A percentile compares a stretch with the other conserved stretches of the same genome.
Evolutionary conservation across 306 rosid genomes (phyloP).

Genomic region (Casuarina cunninghamiana): DNA sequence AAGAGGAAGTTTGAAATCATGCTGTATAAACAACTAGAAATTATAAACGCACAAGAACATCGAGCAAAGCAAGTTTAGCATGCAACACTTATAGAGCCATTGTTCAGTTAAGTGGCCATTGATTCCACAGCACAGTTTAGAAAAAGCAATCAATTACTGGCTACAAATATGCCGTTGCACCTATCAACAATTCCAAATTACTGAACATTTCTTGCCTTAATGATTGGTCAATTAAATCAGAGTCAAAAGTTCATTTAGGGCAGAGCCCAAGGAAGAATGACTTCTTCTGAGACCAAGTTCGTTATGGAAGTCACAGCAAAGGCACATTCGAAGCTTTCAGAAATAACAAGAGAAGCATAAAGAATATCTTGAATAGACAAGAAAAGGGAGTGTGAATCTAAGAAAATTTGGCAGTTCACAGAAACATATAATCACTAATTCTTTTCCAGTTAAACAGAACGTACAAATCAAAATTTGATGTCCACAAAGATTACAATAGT

Average conservation of each 20-base stretch:
- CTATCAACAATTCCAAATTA: neutral
- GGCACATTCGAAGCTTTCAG: neutral
- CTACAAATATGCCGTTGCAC: neutral
- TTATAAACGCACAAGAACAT: constrained; percentile 5
- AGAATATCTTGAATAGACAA: neutral
- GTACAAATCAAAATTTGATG: neutral
- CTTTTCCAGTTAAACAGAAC: neutral
- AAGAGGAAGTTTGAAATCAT: constrained; percentile 29
- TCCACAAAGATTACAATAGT: neutral
- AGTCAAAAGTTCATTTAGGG: neutral
- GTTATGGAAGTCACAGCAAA: neutral
- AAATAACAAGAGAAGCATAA: neutral
- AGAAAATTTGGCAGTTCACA: neutral
- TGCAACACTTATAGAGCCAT: neutral
- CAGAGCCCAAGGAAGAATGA: neutral
- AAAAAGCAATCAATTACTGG: neutral
- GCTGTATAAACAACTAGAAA: constrained; percentile 10
- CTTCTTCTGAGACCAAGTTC: neutral
- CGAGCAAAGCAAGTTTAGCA: constrained; percentile 24
- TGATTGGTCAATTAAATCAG: neutral
- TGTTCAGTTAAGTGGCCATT: neutral
- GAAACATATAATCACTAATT: neutral
- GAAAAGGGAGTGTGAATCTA: neutral
- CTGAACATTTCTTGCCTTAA: neutral
- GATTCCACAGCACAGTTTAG: neutral